These are phyloP conservation scores for Syzygium aromaticum DNA, from an alignment of 345 rosid species.

Conservation along the genomic window DNA sequence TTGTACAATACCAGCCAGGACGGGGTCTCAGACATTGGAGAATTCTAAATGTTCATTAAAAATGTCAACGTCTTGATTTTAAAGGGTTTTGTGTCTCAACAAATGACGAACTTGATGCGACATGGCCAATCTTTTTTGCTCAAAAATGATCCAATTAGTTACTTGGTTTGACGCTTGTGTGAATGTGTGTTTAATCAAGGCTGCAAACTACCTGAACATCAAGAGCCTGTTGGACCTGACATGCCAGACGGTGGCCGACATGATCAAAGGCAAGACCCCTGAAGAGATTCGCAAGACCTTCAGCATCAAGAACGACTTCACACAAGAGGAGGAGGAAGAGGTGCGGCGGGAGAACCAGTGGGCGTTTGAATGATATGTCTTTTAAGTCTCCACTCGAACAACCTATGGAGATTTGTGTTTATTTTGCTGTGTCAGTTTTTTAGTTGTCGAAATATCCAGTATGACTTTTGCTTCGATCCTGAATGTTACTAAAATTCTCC, in stretches of 20 bases:
- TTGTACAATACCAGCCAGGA: not conserved
- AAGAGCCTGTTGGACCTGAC: constrained; percentile 39
- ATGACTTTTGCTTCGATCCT: not conserved
- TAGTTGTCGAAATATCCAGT: not conserved
- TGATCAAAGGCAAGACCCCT: constrained; percentile 36
- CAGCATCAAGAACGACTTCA: constrained; percentile 49
- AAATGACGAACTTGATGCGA: not conserved
- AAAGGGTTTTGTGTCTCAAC: not conserved
- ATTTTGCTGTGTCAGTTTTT: not conserved
- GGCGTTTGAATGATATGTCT: constrained; percentile 40
- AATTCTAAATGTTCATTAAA: not conserved
- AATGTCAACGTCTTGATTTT: not conserved
- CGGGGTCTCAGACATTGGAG: not conserved
- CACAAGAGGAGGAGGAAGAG: constrained; percentile 52
- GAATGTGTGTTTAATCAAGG: constrained; percentile 20
- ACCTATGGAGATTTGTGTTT: not conserved
- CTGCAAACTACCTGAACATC: constrained; percentile 49
- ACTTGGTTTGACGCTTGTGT: not conserved
- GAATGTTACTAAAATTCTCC: not conserved
- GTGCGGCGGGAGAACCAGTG: constrained; percentile 59
- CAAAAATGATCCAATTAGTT: not conserved
- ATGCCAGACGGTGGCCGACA: constrained; percentile 50
- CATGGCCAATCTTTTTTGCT: not conserved
- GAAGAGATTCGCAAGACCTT: constrained; percentile 54
- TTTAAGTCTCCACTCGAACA: not conserved